Evolutionary conservation across 768 basidiomycete species (phyloP).

Genomic region (Leucocoprinus birnbaumii): DNA sequence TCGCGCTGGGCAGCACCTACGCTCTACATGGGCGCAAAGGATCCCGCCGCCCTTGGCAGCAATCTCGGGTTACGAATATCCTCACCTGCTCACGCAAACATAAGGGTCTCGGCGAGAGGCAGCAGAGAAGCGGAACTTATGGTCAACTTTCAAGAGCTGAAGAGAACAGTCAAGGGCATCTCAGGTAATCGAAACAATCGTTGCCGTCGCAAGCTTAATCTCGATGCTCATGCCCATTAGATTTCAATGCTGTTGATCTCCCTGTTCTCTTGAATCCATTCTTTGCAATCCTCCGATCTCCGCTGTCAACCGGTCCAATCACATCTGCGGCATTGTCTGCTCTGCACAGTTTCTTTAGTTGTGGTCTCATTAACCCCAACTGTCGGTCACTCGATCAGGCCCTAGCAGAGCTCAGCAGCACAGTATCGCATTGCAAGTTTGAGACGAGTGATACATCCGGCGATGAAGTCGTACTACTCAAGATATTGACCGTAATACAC

Average conservation of each 20-base stretch:
- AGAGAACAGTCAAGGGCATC: slow-evolving; percentile 65
- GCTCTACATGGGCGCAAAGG: slow-evolving; percentile 57
- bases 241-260: slow-evolving; percentile 55
- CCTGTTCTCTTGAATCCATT: slow-evolving; percentile 78
- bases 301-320: slow-evolving; percentile 94
- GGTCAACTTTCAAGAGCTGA: slow-evolving; percentile 85
- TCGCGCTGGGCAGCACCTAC: slow-evolving; percentile 89
- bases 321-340: slow-evolving; percentile 91
- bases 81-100: slow-evolving; percentile 35
- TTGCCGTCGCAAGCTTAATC: background rate
- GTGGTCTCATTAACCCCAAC: slow-evolving; percentile 60
- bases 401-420: slow-evolving; percentile 80
- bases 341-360: slow-evolving; percentile 85
- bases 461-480: slow-evolving; percentile 92
- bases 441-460: slow-evolving; percentile 97
- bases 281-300: slow-evolving; percentile 89
- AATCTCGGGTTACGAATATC: slow-evolving; percentile 73
- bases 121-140: slow-evolving; percentile 83
- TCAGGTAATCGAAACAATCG: slow-evolving; percentile 40
- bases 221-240: slow-evolving; percentile 31
- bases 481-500: slow-evolving; percentile 87
- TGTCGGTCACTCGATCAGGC: slow-evolving; percentile 60
- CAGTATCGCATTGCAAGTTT: slow-evolving; percentile 95
- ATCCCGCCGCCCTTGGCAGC: slow-evolving; percentile 67
- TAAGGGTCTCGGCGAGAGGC: slow-evolving; percentile 43